Percentiles rank a stretch among this genome's conserved stretches.
Evolutionary conservation across 192 early-diverging fungal species (phyloP).

Genomic region (Backusella australiensis): DNA sequence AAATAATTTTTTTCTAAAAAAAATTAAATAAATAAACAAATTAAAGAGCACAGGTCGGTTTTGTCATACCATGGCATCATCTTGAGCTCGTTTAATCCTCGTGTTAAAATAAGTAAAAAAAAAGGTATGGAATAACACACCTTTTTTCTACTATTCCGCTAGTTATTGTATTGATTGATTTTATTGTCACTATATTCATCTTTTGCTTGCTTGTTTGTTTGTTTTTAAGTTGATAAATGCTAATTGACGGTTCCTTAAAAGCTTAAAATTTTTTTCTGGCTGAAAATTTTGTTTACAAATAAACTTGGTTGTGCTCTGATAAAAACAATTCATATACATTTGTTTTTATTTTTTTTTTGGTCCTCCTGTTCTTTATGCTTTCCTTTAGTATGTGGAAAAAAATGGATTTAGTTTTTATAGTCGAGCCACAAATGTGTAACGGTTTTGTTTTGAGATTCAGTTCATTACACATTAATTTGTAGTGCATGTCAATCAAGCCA

Average conservation of each 20-base stretch:
- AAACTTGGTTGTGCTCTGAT: neutral
- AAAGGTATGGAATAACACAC: neutral
- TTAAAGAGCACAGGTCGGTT: neutral
- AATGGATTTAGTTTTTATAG: neutral
- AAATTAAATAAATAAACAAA: slow-evolving; percentile 1
- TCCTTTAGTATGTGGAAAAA: neutral
- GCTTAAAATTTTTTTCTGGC: neutral
- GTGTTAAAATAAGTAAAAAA: neutral
- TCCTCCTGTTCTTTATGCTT: neutral
- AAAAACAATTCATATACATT: neutral
- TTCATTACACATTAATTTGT: neutral
- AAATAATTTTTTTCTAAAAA: neutral
- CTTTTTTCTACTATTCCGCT: neutral
- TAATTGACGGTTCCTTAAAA: neutral
- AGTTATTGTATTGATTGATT: neutral
- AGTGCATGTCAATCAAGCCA: neutral
- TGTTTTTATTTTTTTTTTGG: neutral
- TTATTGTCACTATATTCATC: neutral
- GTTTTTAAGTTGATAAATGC: neutral
- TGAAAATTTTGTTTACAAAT: neutral
- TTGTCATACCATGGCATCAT: slow-evolving; percentile 1
- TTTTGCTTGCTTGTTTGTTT: neutral
- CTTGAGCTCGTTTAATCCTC: neutral
- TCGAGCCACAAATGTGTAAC: neutral
- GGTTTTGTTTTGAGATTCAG: neutral